Evolutionary conservation across 495 filamentous ascomycete species (phyloP).

Genomic region (Penicillium steckii): DNA sequence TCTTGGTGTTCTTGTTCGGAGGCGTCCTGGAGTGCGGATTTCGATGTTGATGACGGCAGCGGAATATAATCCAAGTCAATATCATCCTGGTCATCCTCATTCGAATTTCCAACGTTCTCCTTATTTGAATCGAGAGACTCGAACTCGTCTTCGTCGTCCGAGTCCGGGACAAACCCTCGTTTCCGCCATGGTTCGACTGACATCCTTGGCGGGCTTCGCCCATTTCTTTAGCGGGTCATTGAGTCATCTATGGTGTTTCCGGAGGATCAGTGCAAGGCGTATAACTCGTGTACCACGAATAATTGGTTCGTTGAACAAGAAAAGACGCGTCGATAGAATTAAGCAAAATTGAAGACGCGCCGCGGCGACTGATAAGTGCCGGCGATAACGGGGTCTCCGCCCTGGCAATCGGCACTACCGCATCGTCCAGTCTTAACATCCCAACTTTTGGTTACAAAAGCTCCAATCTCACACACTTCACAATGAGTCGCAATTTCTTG

Average conservation of each 20-base stretch:
- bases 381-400: conserved; percentile 14
- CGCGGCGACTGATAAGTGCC: conserved; percentile 8
- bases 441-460: neutral
- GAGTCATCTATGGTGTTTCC: neutral
- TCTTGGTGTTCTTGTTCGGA: neutral
- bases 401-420: neutral
- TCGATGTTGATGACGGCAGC: conserved; percentile 4
- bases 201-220: conserved; percentile 36
- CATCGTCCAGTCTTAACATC: conserved; percentile 10
- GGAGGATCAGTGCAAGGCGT: neutral
- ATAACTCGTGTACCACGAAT: neutral
- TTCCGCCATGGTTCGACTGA: conserved; percentile 63
- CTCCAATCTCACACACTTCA: neutral
- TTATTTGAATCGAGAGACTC: conserved; percentile 33
- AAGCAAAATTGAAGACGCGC: conserved; percentile 19
- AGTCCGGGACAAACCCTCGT: conserved; percentile 62
- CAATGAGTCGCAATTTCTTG: conserved; percentile 43
- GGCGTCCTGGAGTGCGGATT: neutral
- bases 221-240: conserved; percentile 41
- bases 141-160: conserved; percentile 57
- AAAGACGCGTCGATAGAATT: conserved; percentile 32
- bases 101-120: conserved; percentile 4
- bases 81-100: conserved; percentile 3
- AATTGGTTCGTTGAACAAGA: neutral
- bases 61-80: conserved; percentile 20